A percentile compares a stretch with the other conserved stretches of the same genome.
Conservation (phyloP, 2,329 filamentous ascomycete genomes). For the Aaosphaeria pasadenensis region DNA sequence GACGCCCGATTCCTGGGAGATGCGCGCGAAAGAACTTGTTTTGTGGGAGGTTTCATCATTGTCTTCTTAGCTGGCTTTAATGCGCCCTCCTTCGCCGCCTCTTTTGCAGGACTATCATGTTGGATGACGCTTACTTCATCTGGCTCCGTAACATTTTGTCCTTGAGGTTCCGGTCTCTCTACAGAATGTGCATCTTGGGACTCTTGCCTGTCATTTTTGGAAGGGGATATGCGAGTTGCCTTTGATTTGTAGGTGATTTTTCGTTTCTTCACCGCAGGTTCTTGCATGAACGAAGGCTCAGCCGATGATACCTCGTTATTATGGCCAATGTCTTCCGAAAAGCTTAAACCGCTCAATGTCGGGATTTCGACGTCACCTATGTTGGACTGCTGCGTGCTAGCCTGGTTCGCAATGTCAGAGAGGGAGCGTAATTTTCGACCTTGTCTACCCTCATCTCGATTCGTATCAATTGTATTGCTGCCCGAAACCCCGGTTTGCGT, state of each 20-base stretch:
- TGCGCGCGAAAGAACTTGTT: conserved; percentile 16
- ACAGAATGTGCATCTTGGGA: too few species aligned
- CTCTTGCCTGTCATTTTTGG: too few species aligned
- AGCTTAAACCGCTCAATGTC: conserved; percentile 17
- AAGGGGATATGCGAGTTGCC: too few species aligned
- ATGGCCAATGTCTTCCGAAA: conserved; percentile 31
- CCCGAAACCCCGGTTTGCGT: conserved; percentile 4
- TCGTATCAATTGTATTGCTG: not conserved
- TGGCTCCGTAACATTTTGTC: too few species aligned
- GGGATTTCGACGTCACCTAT: conserved; percentile 33
- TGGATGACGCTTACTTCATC: too few species aligned
- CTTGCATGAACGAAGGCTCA: conserved; percentile 17
- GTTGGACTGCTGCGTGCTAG: conserved; percentile 29
- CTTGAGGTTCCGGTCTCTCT: too few species aligned
- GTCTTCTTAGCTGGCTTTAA: conserved; percentile 21
- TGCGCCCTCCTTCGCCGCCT: conserved; percentile 18
- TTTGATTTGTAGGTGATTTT: conserved; percentile 23
- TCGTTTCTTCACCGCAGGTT: conserved; percentile 26
- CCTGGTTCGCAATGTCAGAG: conserved; percentile 34
- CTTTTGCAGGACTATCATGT: too few species aligned
- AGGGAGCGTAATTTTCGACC: conserved; percentile 23
- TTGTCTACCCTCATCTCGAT: not conserved
- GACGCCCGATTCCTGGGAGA: not conserved
- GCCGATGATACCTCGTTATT: conserved; percentile 24
- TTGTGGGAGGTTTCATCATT: too few species aligned